A percentile compares a stretch with the other conserved stretches of the same genome.
Conservation (phyloP, 2,329 filamentous ascomycete genomes). For the Didymella sp. region DNA sequence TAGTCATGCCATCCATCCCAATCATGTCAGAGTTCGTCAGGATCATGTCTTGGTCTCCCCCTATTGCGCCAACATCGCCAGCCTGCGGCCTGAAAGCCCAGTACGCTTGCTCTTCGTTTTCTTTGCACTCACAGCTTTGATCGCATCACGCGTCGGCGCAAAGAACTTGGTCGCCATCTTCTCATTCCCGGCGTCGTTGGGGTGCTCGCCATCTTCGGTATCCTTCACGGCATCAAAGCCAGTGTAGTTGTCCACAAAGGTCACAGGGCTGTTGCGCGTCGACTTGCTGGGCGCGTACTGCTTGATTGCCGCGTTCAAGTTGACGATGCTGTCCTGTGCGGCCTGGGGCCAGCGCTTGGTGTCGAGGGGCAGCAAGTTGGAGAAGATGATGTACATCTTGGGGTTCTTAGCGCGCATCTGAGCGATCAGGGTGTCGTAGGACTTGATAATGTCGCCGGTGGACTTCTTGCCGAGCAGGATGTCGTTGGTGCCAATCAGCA, state of each 20-base stretch:
- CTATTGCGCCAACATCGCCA: slow-evolving; percentile 12
- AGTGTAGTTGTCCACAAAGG: slow-evolving; percentile 39
- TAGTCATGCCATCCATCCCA: slow-evolving; percentile 4
- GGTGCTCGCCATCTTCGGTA: slow-evolving; percentile 46
- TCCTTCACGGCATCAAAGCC: slow-evolving; percentile 42
- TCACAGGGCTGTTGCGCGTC: slow-evolving; percentile 32
- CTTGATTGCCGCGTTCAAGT: slow-evolving; percentile 27
- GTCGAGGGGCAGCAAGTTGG: slow-evolving; percentile 39
- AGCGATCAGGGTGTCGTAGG: slow-evolving; percentile 50
- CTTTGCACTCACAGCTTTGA: slow-evolving; percentile 22
- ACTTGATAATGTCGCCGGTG: slow-evolving; percentile 43
- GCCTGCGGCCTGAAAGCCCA: slow-evolving; percentile 10
- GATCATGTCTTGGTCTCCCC: not conserved
- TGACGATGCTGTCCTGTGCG: slow-evolving; percentile 27
- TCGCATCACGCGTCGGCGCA: slow-evolving; percentile 23
- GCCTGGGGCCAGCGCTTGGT: slow-evolving; percentile 30
- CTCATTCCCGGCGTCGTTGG: slow-evolving; percentile 39
- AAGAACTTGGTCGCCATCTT: slow-evolving; percentile 43
- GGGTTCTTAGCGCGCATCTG: slow-evolving; percentile 54
- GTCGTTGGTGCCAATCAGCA: slow-evolving; percentile 57
- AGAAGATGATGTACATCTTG: slow-evolving; percentile 51
- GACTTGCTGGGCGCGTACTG: slow-evolving; percentile 32
- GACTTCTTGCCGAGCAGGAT: slow-evolving; percentile 48
- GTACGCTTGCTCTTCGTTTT: slow-evolving; percentile 4
- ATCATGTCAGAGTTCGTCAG: not conserved